A percentile compares a stretch with the other conserved stretches of the same genome.
phyloP scores from a whole-genome alignment of 2,329 filamentous ascomycete species.

The Coniochaeta hoffmannii region DNA sequence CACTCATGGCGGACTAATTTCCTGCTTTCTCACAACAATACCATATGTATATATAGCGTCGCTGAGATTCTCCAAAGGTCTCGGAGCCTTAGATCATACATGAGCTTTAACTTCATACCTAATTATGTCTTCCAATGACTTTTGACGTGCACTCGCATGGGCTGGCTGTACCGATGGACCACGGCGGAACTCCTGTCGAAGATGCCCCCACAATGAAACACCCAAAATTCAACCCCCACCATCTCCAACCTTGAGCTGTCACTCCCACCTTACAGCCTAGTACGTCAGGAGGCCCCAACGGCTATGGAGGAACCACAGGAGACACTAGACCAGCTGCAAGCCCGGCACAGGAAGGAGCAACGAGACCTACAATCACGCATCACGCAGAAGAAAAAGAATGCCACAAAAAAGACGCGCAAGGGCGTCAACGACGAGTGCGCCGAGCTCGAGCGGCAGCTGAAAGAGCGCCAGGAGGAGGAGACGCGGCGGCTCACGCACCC shows the following conservation, averaged over 20 bases:
- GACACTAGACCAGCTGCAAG: constrained; percentile 67
- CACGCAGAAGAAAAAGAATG: constrained; percentile 94
- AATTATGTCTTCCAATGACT: too few species aligned
- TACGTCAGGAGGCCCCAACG: background rate
- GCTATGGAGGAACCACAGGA: constrained; percentile 39
- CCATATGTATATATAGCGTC: background rate
- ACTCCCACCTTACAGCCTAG: background rate
- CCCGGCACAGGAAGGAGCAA: constrained; percentile 80
- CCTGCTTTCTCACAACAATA: background rate
- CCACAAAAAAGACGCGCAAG: constrained; percentile 78
- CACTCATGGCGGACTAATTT: background rate
- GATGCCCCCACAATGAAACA: too few species aligned
- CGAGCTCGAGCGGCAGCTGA: constrained; percentile 57
- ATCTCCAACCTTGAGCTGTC: background rate
- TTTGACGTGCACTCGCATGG: too few species aligned
- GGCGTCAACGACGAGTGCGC: constrained; percentile 72
- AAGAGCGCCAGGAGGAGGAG: constrained; percentile 60
- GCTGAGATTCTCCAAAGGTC: background rate
- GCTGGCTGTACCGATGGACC: too few species aligned
- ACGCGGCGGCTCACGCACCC: constrained; percentile 16
- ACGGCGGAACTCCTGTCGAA: too few species aligned
- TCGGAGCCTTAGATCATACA: too few species aligned
- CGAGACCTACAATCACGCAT: constrained; percentile 78
- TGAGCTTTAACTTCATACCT: background rate
- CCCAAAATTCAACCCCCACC: background rate